Evolutionary conservation across 371 early-diverging fungal species (phyloP).

Genomic region (Conidiobolus incongruus): DNA sequence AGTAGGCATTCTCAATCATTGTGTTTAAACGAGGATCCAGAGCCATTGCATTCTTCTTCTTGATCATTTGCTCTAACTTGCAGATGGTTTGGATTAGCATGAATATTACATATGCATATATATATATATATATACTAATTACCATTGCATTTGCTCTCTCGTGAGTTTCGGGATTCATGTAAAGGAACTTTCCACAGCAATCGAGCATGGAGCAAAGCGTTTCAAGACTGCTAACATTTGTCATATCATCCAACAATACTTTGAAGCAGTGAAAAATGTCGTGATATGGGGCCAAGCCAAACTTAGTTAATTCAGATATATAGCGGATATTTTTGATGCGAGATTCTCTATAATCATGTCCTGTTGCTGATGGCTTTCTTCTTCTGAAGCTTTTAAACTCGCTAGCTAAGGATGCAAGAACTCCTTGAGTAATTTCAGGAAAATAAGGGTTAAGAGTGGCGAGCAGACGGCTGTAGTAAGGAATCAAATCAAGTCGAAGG

Average conservation of each 20-base stretch:
- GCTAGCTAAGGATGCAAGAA: constrained; percentile 31
- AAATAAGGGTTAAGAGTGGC: constrained; percentile 69
- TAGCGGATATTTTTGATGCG: constrained; percentile 66
- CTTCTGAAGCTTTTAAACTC: constrained; percentile 46
- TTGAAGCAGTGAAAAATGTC: constrained; percentile 65
- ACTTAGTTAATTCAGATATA: constrained; percentile 80
- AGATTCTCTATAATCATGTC: constrained; percentile 30
- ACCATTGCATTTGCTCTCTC: constrained; percentile 35
- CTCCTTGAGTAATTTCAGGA: constrained; percentile 52
- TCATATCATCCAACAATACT: constrained; percentile 60
- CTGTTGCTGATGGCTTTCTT: constrained; percentile 24
- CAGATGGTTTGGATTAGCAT: background rate
- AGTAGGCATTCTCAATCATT: constrained; percentile 86
- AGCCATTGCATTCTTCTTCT: constrained; percentile 60
- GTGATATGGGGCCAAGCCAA: constrained; percentile 57
- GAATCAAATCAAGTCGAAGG: constrained; percentile 60
- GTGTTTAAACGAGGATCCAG: constrained; percentile 60
- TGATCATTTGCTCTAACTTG: constrained; percentile 60
- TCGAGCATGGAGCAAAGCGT: constrained; percentile 66
- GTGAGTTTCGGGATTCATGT: constrained; percentile 45
- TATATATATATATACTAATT: constrained; percentile 3
- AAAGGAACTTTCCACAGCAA: constrained; percentile 71
- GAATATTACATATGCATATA: background rate
- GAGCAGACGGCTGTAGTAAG: constrained; percentile 75
- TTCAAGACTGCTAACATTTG: constrained; percentile 52